phyloP scores from a whole-genome alignment of 2,329 filamentous ascomycete genomes.

The Capronia americana region DNA sequence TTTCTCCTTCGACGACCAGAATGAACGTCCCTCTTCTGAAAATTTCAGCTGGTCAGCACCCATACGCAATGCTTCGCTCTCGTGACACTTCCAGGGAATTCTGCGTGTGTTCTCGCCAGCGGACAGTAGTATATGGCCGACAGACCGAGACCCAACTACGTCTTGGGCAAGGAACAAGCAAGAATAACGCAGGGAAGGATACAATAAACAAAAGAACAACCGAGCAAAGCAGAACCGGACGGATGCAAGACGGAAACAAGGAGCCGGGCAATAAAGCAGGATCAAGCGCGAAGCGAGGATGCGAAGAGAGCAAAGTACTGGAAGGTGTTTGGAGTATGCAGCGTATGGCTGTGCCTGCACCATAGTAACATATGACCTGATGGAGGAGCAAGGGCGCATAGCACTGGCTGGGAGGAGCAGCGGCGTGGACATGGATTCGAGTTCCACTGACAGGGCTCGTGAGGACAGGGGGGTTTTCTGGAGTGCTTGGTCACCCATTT shows the following conservation, averaged over 20 bases:
- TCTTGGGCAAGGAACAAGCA: conserved; percentile 18
- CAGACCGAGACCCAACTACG: conserved; percentile 7
- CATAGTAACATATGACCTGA: conserved; percentile 20
- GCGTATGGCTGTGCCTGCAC: conserved; percentile 24
- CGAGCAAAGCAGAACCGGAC: conserved; percentile 11
- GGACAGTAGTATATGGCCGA: not conserved
- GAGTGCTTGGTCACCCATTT: conserved; percentile 28
- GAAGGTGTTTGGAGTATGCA: conserved; percentile 15
- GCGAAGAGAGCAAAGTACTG: conserved; percentile 20
- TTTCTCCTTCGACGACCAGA: conserved; percentile 8
- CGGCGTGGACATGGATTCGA: conserved; percentile 19
- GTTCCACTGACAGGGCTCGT: conserved; percentile 22
- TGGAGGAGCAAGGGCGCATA: conserved; percentile 24
- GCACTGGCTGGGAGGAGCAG: conserved; percentile 22
- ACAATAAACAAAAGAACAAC: conserved; percentile 27
- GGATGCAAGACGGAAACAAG: conserved; percentile 7
- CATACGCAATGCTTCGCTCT: not conserved
- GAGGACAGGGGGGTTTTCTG: conserved; percentile 16
- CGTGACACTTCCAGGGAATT: conserved; percentile 5
- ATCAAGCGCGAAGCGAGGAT: conserved; percentile 19
- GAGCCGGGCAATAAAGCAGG: conserved; percentile 17
- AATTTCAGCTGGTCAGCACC: conserved; percentile 13
- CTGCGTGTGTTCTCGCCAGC: conserved; percentile 2
- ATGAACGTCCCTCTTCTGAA: conserved; percentile 17
- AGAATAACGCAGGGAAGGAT: conserved; percentile 24